Conservation (phyloP, 345 rosid species). For the Psidium guajava region DNA sequence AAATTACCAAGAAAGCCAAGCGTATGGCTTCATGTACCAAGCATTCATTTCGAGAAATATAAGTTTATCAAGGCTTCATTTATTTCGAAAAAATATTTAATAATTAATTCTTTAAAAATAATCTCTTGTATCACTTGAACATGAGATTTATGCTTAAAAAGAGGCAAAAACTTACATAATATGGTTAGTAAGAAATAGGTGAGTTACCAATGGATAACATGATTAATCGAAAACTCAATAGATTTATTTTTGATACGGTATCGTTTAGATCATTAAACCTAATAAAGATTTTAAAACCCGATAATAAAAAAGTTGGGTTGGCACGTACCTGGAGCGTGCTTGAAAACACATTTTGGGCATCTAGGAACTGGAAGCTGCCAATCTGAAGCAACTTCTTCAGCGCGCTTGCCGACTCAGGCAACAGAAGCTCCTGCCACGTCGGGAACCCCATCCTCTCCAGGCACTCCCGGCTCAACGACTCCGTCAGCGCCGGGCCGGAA, state of each 20-base stretch:
- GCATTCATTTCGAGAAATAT: too few species aligned
- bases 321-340: constrained; percentile 13
- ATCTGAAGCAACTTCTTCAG: not conserved
- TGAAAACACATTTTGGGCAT: constrained; percentile 12
- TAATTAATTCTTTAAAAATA: too few species aligned
- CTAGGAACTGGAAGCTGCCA: not conserved
- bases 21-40: too few species aligned
- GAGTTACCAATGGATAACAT: not conserved
- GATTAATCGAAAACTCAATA: not conserved
- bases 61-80: too few species aligned
- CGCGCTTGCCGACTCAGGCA: constrained; percentile 17
- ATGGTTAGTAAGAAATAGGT: not conserved
- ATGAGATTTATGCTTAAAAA: not conserved
- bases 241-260: not conserved
- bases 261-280: not conserved
- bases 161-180: not conserved
- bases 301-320: not conserved
- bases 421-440: constrained; percentile 18
- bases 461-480: constrained; percentile 8
- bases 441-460: constrained; percentile 11
- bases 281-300: not conserved
- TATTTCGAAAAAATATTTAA: too few species aligned
- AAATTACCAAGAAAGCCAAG: not conserved
- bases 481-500: constrained; percentile 22
- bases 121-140: too few species aligned